Evolutionary conservation across 192 early-diverging fungal species (phyloP), one percentile per base, ranked within the genome.

Genomic region (Coemansia sp.): DNA sequence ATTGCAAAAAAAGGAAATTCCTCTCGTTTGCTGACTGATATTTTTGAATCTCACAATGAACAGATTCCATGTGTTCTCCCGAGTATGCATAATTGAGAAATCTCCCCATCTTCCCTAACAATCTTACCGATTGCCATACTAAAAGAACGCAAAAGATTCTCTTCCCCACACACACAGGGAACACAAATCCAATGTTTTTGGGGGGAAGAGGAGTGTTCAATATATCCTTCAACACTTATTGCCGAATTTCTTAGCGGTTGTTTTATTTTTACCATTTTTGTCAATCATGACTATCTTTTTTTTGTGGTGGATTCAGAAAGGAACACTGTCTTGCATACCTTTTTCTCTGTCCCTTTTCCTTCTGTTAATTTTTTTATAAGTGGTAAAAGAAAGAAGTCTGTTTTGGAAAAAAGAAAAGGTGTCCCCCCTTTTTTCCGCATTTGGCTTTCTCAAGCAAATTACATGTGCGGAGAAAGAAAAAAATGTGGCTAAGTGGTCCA

Each of bases 221-320:
- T 44, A 44, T 44, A 34, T 10, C 32, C 32, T 34, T 6, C 12
- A 34, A 19, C 18, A 25, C 26, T 5, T 14, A 4, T 53, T 27
- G 26, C 23, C 22, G 51, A 53, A 53, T 25, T 25, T 53, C 32
- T 34, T 8, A 30, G 25, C 25, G 53, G n/a, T 26, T 54, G 26
- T 54, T 24, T 30, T 54, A 30, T 54, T 30, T 54, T 26, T 26
- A 1, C 53, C 18, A 54, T 4, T 24, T n/a, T 21, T 26, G 56
- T 22, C 25, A 32, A 44, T 58, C 44, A 58, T 44, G 56, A 58
- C 56, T 19, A 22, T 19, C 56, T 19, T 44, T 44, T 38, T 58
- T 41, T 58, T 58, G 5, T 44, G 38, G 38, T 44, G 38, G 38
- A 14, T 44, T 44, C 38, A 44, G 38, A 44, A 44, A 44, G 38